Percentiles rank a stretch among this genome's conserved stretches.
These are phyloP conservation scores for Periconia sp. DNA, from an alignment of 2,329 filamentous ascomycete genomes.

Conservation along the genomic window DNA sequence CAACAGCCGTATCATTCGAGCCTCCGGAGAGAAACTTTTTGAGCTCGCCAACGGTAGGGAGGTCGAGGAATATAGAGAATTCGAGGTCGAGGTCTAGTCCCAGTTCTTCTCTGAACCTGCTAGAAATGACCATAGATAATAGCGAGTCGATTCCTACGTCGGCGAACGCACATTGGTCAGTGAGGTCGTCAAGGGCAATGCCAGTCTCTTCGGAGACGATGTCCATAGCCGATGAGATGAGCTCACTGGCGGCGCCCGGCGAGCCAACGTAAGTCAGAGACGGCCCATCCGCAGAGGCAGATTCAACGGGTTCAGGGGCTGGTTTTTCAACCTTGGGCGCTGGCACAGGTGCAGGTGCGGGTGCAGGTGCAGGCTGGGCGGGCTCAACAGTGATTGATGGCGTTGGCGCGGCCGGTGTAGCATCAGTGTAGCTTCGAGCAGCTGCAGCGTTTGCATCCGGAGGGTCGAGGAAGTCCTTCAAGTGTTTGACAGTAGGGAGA, in stretches of 20 bases:
- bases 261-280: conserved; percentile 16
- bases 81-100: conserved; percentile 15
- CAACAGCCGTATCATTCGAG: too few species aligned
- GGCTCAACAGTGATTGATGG: not conserved
- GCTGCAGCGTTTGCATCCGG: conserved; percentile 10
- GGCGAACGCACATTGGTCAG: conserved; percentile 19
- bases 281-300: conserved; percentile 34
- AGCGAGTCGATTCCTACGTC: conserved; percentile 36
- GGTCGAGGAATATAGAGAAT: conserved; percentile 42
- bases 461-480: conserved; percentile 43
- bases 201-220: conserved; percentile 12
- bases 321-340: conserved; percentile 20
- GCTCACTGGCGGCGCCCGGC: conserved; percentile 17
- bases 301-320: not conserved
- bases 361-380: not conserved
- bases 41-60: conserved; percentile 61
- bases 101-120: conserved; percentile 14
- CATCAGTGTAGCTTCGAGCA: conserved; percentile 1
- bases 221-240: conserved; percentile 9
- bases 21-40: conserved; percentile 53
- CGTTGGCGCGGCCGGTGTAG: not conserved
- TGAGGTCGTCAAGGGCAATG: conserved; percentile 3
- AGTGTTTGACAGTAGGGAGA: conserved; percentile 56
- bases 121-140: conserved; percentile 24
- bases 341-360: not conserved